phyloP scores from a whole-genome alignment of 2,329 filamentous ascomycete genomes.

The Penicillium rolfsii region DNA sequence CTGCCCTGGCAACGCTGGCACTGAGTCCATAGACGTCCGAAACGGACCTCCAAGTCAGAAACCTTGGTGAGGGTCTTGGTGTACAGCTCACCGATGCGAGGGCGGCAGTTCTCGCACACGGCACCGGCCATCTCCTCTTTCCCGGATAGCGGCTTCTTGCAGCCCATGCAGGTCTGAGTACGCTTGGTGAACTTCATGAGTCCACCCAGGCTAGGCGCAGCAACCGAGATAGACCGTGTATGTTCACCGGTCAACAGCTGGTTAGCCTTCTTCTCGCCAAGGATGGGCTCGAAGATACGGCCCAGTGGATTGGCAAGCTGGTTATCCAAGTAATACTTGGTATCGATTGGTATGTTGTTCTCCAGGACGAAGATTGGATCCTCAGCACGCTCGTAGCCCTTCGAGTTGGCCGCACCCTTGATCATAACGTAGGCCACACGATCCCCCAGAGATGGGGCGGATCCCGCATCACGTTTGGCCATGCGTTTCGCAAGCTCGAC shows the following conservation, averaged over 20 bases:
- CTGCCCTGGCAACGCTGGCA: conserved; percentile 97
- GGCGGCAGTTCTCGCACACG: conserved; percentile 83
- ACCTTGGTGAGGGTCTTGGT: conserved; percentile 86
- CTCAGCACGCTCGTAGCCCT: conserved; percentile 96
- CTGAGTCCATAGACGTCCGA: conserved; percentile 94
- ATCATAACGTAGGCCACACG: conserved; percentile 98
- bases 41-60: conserved; percentile 89
- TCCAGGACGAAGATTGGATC: conserved; percentile 97
- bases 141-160: conserved; percentile 89
- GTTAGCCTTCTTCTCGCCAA: conserved; percentile 88
- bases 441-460: conserved; percentile 88
- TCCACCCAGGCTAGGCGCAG: conserved; percentile 86
- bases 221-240: conserved; percentile 90
- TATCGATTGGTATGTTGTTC: conserved; percentile 97
- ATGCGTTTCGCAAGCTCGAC: conserved; percentile 94
- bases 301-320: conserved; percentile 92
- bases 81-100: conserved; percentile 88
- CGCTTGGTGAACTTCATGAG: conserved; percentile 99
- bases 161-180: conserved; percentile 97
- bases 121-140: conserved; percentile 81
- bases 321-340: conserved; percentile 97
- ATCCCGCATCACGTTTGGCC: conserved; percentile 95
- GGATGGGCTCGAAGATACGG: conserved; percentile 96
- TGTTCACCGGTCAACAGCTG: conserved; percentile 89
- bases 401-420: conserved; percentile 83